phyloP scores from a whole-genome alignment of 345 rosid species.

The Acer negundo region DNA sequence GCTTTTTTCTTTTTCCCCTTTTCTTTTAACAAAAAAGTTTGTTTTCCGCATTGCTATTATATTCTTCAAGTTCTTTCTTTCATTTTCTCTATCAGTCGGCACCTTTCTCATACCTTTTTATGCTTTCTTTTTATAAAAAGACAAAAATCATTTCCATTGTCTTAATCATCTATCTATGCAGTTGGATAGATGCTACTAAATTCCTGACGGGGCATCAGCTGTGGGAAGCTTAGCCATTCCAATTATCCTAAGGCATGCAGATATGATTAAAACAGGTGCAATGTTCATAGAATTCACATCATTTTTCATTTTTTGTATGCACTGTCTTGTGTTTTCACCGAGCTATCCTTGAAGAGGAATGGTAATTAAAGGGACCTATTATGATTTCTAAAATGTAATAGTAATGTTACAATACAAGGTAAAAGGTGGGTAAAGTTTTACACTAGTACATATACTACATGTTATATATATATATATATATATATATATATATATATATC shows the following conservation, averaged over 20 bases:
- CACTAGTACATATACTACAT: conserved; percentile 20
- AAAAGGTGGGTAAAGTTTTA: conserved; percentile 2
- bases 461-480: conserved; percentile 10
- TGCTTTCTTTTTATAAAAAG: too few relatives aligned
- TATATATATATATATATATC: too few relatives aligned
- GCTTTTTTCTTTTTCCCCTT: not conserved
- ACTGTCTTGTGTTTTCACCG: conserved; percentile 91
- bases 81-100: not conserved
- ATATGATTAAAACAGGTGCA: conserved; percentile 84
- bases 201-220: conserved; percentile 90
- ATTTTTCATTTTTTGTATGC: conserved; percentile 86
- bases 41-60: too few relatives aligned
- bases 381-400: not conserved
- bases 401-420: too few relatives aligned
- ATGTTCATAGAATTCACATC: conserved; percentile 97
- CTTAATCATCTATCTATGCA: conserved; percentile 25
- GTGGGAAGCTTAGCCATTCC: conserved; percentile 94
- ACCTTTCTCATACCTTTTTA: not conserved
- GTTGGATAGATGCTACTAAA: conserved; percentile 97
- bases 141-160: not conserved
- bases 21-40: too few relatives aligned
- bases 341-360: conserved; percentile 90
- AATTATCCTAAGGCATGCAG: conserved; percentile 88
- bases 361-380: conserved; percentile 43
- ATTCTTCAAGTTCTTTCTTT: not conserved